phyloP scores from a whole-genome alignment of 805 yeast genomes.

The Lipomyces chichibuensis region DNA sequence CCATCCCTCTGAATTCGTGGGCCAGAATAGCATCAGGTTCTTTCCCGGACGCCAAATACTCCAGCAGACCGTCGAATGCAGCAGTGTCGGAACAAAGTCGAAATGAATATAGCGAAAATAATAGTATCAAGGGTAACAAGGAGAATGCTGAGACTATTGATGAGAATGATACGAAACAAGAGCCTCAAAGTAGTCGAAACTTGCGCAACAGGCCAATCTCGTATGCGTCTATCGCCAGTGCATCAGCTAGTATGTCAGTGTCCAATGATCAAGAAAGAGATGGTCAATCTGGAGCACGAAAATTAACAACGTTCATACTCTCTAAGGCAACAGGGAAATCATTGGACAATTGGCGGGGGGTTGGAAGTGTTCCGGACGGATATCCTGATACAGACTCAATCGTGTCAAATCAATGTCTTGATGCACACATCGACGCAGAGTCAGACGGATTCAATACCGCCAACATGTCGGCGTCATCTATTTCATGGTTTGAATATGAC shows the following conservation, averaged over 20 bases:
- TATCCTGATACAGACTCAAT: neutral
- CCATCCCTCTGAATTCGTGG: neutral
- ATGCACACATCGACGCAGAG: neutral
- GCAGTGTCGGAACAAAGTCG: neutral
- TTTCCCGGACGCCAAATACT: neutral
- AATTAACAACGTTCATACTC: neutral
- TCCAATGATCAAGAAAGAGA: neutral
- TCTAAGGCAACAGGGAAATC: neutral
- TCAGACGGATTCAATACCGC: neutral
- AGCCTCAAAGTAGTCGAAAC: neutral
- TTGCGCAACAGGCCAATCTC: neutral
- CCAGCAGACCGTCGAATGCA: neutral
- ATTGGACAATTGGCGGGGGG: neutral
- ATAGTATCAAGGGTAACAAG: neutral
- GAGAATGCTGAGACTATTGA: neutral
- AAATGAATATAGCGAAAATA: neutral
- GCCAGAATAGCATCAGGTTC: neutral
- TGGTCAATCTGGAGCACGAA: neutral
- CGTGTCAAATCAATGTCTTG: neutral
- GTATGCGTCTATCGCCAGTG: neutral
- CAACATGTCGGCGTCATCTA: constrained; percentile 1
- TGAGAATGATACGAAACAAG: neutral
- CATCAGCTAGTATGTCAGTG: neutral
- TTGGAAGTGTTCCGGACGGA: neutral
- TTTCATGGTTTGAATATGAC: neutral